A percentile compares a stretch with the other conserved stretches of the same genome.
Evolutionary conservation across 495 filamentous ascomycete genomes (phyloP).

Genomic region (Geoglossum glabrum): DNA sequence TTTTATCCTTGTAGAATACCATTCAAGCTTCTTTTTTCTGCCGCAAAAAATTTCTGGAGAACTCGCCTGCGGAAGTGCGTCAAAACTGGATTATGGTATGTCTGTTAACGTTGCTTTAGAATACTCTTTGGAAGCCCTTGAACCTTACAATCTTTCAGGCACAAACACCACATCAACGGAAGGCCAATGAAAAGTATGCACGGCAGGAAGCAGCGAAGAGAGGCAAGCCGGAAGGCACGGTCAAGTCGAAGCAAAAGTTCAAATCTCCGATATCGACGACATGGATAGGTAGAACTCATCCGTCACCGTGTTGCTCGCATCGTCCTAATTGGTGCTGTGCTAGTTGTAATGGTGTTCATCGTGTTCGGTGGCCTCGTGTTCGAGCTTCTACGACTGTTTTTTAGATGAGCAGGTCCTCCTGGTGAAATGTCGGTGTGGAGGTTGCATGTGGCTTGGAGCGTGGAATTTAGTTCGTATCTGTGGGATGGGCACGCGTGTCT

Average conservation of each 20-base stretch:
- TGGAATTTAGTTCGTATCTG: neutral
- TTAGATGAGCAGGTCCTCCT: slow-evolving; percentile 13
- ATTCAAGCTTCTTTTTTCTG: neutral
- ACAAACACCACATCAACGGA: slow-evolving; percentile 87
- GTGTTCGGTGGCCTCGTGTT: slow-evolving; percentile 71
- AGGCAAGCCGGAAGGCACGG: slow-evolving; percentile 52
- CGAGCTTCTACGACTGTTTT: slow-evolving; percentile 64
- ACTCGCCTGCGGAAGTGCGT: neutral
- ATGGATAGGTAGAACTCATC: slow-evolving; percentile 54
- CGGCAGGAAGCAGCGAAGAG: slow-evolving; percentile 60
- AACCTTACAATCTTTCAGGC: slow-evolving; percentile 29
- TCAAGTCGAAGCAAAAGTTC: slow-evolving; percentile 45
- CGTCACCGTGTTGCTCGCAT: slow-evolving; percentile 11
- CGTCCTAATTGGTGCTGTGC: neutral
- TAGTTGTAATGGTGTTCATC: slow-evolving; percentile 43
- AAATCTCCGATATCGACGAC: slow-evolving; percentile 64
- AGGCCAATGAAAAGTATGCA: slow-evolving; percentile 67
- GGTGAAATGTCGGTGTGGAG: neutral
- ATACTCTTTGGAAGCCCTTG: neutral
- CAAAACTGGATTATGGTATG: neutral
- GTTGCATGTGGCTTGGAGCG: neutral
- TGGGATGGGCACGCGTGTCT: neutral
- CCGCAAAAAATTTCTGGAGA: neutral
- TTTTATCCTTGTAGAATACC: neutral
- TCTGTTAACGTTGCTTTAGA: neutral